Percentiles rank a stretch among this genome's conserved stretches.
Evolutionary conservation across 768 basidiomycete species (phyloP).

Genomic region (Naganishia friedmannii): DNA sequence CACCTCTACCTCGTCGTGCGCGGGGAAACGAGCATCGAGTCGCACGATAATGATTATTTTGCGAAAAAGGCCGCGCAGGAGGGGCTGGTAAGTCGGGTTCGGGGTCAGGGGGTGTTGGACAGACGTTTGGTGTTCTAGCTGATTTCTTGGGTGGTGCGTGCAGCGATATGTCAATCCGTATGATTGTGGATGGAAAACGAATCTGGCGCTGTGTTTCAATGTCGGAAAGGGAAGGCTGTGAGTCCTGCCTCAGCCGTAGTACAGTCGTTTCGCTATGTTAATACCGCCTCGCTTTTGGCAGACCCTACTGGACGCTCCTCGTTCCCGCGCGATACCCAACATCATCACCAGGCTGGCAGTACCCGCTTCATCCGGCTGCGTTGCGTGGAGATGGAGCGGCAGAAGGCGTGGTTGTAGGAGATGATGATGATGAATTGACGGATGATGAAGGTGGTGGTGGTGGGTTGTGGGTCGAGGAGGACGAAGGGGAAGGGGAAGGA

Average conservation of each 20-base stretch:
- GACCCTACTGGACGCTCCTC: constrained; percentile 73
- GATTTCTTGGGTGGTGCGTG: background rate
- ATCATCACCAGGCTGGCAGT: constrained; percentile 70
- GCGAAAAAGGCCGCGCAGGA: constrained; percentile 64
- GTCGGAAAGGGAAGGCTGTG: constrained; percentile 76
- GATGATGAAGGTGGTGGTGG: constrained; percentile 62
- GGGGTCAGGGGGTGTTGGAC: background rate
- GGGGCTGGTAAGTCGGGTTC: constrained; percentile 60
- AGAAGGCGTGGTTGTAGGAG: constrained; percentile 63
- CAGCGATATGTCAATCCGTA: constrained; percentile 86
- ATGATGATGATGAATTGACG: constrained; percentile 75
- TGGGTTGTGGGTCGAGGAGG: constrained; percentile 31
- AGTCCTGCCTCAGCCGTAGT: constrained; percentile 49
- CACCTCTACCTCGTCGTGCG: constrained; percentile 62
- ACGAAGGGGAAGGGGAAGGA: background rate
- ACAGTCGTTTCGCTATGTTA: background rate
- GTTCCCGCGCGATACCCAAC: constrained; percentile 76
- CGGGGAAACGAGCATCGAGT: constrained; percentile 87
- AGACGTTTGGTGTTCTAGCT: background rate
- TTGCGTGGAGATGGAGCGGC: constrained; percentile 62
- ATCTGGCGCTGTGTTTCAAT: constrained; percentile 84
- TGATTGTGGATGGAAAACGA: constrained; percentile 76
- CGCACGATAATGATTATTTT: constrained; percentile 80
- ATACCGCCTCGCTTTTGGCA: constrained; percentile 46
- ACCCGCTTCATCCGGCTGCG: constrained; percentile 35